Evolutionary conservation across 106 monocot species (phyloP), one percentile per base, ranked within the genome.

Genomic region (Posidonia australis): DNA sequence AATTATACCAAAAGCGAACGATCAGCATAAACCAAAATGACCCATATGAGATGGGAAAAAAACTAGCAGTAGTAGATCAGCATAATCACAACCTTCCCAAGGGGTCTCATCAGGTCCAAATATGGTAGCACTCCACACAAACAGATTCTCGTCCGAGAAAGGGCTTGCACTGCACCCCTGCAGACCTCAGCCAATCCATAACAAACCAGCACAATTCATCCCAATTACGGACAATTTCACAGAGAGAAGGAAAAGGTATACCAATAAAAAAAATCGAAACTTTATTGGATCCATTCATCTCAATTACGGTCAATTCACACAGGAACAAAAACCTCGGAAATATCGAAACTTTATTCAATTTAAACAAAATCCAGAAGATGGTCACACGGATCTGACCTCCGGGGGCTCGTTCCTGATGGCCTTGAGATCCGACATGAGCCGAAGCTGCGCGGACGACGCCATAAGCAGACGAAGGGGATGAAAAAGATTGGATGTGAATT

Each of bases 91-190:
- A 82, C 77, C 82, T 78, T 82, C 77, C 82, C 82, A 82, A 27
- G 78, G 66, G 20, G 77, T 74, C 25, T 82, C 82, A n/a, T 78
- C 75, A n/a, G 78, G 82, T 55, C 78, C 74, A 25, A 82, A 78
- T 24, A 78, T 78, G 32, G 78, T 78, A 18, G 78, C 82, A 23
- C 78, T 78, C 82, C 82, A 74, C 25, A 78, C 82, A 22, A 82
- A 82, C 71, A 78, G 67, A 58, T 82, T 78, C 47, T 74, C 75
- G 31, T 82, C 82, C 10, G 78, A 82, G 53, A 66, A n/a, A 12
- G 82, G 82, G 19, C 82, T 82, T 12, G 82, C 82, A 47, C 82
- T 82, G 71, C 78, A 78, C 29, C 82, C 82, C 82, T 78, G 53
- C 48, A 41, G 20, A 5, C 28, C 21, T 56, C 23, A 24, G 14